Evolutionary conservation across 108 stramenopile genomes (phyloP), one percentile per base, ranked within the genome.

Genomic region (Cylindrotheca closterium): DNA sequence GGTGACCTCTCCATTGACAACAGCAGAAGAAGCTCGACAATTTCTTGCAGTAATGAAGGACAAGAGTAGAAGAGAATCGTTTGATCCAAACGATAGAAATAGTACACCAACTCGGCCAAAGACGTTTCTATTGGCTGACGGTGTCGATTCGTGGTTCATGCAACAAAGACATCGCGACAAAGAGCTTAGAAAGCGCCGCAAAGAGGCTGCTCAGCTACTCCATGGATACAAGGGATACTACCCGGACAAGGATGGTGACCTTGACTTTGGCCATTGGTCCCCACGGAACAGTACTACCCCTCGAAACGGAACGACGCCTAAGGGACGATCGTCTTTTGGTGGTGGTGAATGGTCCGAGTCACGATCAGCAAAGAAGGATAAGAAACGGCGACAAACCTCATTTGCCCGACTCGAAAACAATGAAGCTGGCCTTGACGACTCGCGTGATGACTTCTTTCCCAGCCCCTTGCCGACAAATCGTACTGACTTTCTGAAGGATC

Each of bases 121-220:
- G 0, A 22, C 78, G 0, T 0, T 70, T 53, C 45, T 82, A 2
- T 48, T 48, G 0, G 55, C 72, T 30, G 74, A 73, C 29, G 84
- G 77, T 37, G 51, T 79, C 18, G 71, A 76, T 60, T 68, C 77
- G 8, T 85, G 80, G 77, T 76, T 75, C 0, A 64, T 74, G 58
- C 60, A 64, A 55, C 84, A 85, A 68, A 58, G 65, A 4, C 28
- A 76, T n/a, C 67, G 74, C 8, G 77, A 81, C 30, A 30, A 61
- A 30, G 84, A 85, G 69, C 34, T 79, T 24, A 63, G 70, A 30
- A 54, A 55, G 50, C 42, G 75, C 28, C 74, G 78, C 0, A 42
- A 75, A 26, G 84, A 85, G 45, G 84, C 84, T 0, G 84, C 78
- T 66, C 47, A 66, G 27, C 37, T 85, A 2, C 55, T 85, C 15